Conservation (phyloP, 441 rosid species). For the Isatis lusitanica region DNA sequence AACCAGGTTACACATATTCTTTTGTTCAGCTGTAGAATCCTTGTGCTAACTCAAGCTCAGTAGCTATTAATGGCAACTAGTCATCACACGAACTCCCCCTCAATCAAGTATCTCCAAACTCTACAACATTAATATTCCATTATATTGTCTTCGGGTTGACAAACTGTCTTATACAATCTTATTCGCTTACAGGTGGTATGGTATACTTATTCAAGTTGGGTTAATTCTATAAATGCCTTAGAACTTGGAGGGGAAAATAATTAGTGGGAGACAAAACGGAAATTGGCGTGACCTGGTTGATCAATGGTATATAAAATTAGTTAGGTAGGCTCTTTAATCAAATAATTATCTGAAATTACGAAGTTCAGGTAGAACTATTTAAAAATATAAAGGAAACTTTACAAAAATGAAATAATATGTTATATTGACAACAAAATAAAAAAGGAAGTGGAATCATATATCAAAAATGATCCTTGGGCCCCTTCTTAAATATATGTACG, state of each 20-base stretch:
- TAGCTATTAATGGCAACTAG: too few relatives aligned
- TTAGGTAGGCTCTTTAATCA: neutral
- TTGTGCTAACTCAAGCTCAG: too few relatives aligned
- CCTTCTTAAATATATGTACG: conserved; percentile 1
- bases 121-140: neutral
- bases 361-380: neutral
- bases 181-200: neutral
- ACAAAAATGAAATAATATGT: neutral
- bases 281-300: conserved; percentile 1
- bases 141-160: neutral
- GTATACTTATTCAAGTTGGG: neutral
- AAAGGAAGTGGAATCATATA: conserved; percentile 12
- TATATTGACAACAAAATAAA: neutral
- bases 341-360: neutral
- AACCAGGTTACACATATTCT: too few relatives aligned
- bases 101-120: too few relatives aligned
- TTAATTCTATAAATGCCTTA: conserved; percentile 13
- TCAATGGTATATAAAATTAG: neutral
- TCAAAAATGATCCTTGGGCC: conserved; percentile 9
- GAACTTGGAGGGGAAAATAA: neutral
- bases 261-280: conserved; percentile 28
- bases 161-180: neutral
- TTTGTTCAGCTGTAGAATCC: too few relatives aligned
- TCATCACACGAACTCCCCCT: too few relatives aligned
- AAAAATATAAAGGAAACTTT: neutral